Evolutionary conservation across 2,329 filamentous ascomycete species (phyloP).

Genomic region (Lecanoromycetidae sp.): DNA sequence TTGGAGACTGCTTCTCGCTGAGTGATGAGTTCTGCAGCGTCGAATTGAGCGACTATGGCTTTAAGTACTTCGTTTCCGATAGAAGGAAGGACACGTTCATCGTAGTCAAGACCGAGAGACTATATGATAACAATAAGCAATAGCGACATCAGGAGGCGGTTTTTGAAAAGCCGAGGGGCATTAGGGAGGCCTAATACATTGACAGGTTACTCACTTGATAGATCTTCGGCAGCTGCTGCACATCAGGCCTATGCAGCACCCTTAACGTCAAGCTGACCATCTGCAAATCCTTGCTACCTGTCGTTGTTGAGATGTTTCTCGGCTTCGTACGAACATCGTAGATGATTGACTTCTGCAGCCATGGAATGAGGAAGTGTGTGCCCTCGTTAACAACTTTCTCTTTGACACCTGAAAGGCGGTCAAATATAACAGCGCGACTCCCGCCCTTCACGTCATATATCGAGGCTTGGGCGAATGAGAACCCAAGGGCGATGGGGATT

Average conservation of each 20-base stretch:
- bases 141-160: neutral
- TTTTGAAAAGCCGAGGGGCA: neutral
- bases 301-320: constrained; percentile 93
- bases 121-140: constrained; percentile 28
- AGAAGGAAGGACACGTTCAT: constrained; percentile 93
- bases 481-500: constrained; percentile 59
- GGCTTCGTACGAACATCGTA: constrained; percentile 98
- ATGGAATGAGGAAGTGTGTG: constrained; percentile 90
- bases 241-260: constrained; percentile 88
- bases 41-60: constrained; percentile 96
- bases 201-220: constrained; percentile 62
- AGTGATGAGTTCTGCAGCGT: constrained; percentile 95
- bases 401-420: constrained; percentile 82
- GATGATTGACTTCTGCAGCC: constrained; percentile 87
- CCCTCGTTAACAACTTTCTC: constrained; percentile 88
- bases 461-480: constrained; percentile 59
- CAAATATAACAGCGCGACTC: constrained; percentile 93
- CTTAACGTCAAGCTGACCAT: constrained; percentile 98
- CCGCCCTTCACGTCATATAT: constrained; percentile 97
- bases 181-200: neutral
- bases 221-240: constrained; percentile 86
- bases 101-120: constrained; percentile 96
- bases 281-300: constrained; percentile 96
- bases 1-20: constrained; percentile 95
- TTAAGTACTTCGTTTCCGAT: constrained; percentile 99